Evolutionary conservation across 768 basidiomycete species (phyloP).

Genomic region (Bullera alba): DNA sequence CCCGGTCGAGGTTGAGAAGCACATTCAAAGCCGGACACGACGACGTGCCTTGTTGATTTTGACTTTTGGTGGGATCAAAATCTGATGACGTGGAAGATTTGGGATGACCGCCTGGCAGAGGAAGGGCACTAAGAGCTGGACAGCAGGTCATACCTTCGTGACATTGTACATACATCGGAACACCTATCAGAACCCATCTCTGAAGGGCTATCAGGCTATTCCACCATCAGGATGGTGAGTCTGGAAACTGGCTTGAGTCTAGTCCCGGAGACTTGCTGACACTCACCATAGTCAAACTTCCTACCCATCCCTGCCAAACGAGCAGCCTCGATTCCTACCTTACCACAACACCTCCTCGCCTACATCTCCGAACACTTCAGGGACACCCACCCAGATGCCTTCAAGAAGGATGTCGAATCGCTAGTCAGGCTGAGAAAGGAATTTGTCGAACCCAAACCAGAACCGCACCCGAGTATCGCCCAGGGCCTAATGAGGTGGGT

Average conservation of each 20-base stretch:
- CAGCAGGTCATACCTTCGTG: not conserved
- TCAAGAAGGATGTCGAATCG: conserved; percentile 64
- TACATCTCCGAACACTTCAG: conserved; percentile 62
- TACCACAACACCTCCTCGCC: conserved; percentile 49
- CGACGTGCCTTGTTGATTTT: too few species aligned
- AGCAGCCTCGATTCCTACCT: conserved; percentile 33
- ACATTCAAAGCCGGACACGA: too few species aligned
- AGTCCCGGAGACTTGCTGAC: not conserved
- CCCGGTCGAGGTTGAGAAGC: too few species aligned
- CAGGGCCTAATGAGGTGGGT: conserved; percentile 56
- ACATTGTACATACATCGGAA: not conserved
- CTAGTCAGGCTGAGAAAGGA: conserved; percentile 66
- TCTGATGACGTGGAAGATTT: not conserved
- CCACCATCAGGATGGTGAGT: not conserved
- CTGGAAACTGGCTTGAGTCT: not conserved
- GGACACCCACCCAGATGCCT: conserved; percentile 75
- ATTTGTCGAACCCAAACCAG: conserved; percentile 55
- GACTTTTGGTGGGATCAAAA: too few species aligned
- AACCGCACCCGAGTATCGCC: conserved; percentile 44
- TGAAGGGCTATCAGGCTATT: not conserved
- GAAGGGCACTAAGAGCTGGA: not conserved
- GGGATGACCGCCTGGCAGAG: too few species aligned
- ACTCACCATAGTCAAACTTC: conserved; percentile 40
- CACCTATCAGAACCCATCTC: not conserved
- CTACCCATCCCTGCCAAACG: conserved; percentile 42